Base-by-base conservation (phyloP, 2,329 filamentous ascomycete genomes). In the Curvularia eragrostidis region DNA sequence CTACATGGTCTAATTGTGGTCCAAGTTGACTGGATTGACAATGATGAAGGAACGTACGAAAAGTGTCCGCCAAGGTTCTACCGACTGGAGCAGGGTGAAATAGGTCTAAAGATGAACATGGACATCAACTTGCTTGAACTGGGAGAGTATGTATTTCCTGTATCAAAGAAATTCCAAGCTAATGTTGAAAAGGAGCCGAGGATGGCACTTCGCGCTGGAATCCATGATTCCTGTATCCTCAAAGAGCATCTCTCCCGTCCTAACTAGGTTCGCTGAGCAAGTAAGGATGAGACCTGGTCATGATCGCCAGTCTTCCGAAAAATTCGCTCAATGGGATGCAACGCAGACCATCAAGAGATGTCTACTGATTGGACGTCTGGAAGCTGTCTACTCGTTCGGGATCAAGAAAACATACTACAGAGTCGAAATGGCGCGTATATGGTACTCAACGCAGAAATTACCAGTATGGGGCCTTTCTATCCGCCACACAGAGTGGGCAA, bases 61-160 rank as follows among this genome's bases (percentile, higher is more conserved):
- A 76, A 74, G 44, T 64, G 61, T 21, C 26, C 58, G 3, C 52
- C 64, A 0, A 59, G 58, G 13, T 76, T 62, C 48, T 76, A 61
- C 42, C 66, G 54, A 28, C 43, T 73, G 1, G 63, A 63, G 3
- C 34, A 56, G 7, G 68, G 64, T n/a, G 53, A 52, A 4, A 15
- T 3, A 12, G 54, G 34, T 2, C 67, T 66, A 1, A 65, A 48
- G 30, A 55, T 65, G 38, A 61, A 73, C 36, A 67, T 76, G 63
- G 71, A 75, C 18, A 59, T 76, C 28, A 74, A 73, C n/a, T 48
- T 76, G 4, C 32, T 75, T 18, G 73, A 76, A 48, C 57, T 76
- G 3, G 69, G 65, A 43, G 66, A 72, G 66, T 70, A 58, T 50
- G 70, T 65, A 41, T 41, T 41, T 41, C 10, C 9, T 18, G 18